These are phyloP conservation scores for Botrytis squamosa DNA, from an alignment of 2,329 filamentous ascomycete genomes.

Conservation along the genomic window DNA sequence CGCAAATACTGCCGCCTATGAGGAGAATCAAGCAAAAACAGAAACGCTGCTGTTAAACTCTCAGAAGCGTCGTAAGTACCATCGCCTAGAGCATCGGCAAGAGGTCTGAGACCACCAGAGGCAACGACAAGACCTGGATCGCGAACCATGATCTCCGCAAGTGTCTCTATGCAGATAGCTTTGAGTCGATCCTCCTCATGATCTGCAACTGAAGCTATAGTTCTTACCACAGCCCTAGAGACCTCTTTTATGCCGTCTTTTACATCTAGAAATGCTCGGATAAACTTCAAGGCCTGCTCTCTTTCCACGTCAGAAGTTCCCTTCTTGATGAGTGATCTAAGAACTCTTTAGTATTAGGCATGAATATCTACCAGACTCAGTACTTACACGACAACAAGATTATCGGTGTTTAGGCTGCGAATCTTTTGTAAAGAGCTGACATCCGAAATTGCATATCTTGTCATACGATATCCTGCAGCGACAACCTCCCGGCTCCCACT, in stretches of 20 bases:
- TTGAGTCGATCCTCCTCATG: constrained; percentile 69
- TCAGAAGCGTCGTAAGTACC: constrained; percentile 91
- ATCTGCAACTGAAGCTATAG: constrained; percentile 87
- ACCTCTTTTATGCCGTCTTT: constrained; percentile 89
- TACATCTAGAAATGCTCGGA: constrained; percentile 91
- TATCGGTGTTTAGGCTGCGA: constrained; percentile 83
- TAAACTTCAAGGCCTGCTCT: constrained; percentile 95
- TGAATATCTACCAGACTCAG: neutral
- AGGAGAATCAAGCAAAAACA: constrained; percentile 86
- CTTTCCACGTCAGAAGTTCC: constrained; percentile 95
- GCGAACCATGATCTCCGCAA: constrained; percentile 86
- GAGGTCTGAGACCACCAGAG: constrained; percentile 77
- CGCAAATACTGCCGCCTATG: constrained; percentile 77
- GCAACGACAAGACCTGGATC: constrained; percentile 79
- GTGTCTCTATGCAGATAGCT: constrained; percentile 87
- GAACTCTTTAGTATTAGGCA: constrained; percentile 26
- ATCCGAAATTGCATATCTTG: constrained; percentile 92
- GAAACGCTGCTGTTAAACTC: constrained; percentile 80
- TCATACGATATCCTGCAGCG: constrained; percentile 89
- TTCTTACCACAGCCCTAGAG: constrained; percentile 81
- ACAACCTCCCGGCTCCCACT: constrained; percentile 96
- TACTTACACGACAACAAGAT: constrained; percentile 72
- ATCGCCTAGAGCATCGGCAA: constrained; percentile 91
- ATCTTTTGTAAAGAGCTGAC: constrained; percentile 86
- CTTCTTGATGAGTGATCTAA: constrained; percentile 83